These are phyloP conservation scores for Setaria italica DNA, from an alignment of 202 grass and related monocot species.

Conservation along the genomic window DNA sequence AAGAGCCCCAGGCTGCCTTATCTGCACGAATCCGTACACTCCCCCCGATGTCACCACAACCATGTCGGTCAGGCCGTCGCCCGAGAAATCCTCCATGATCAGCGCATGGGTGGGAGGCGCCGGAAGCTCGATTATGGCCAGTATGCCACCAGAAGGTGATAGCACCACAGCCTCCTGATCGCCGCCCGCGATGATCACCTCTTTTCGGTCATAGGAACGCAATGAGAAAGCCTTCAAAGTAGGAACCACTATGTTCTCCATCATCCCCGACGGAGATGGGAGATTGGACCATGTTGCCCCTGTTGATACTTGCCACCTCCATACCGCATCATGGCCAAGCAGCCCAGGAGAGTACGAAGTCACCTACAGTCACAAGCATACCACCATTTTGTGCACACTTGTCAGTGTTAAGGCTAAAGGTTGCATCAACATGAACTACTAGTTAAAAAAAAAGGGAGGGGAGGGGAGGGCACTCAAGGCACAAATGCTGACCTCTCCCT, in stretches of 20 bases:
- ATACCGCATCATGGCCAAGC: conserved; percentile 75
- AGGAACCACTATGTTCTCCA: conserved; percentile 81
- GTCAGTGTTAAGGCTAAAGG: neutral
- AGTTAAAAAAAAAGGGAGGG: no score
- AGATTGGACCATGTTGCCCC: conserved; percentile 95
- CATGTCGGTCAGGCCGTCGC: conserved; percentile 79
- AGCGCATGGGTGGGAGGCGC: conserved; percentile 68
- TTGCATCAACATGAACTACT: conserved; percentile 5
- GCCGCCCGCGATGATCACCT: conserved; percentile 73
- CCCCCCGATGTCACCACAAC: conserved; percentile 69
- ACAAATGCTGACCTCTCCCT: conserved; percentile 72
- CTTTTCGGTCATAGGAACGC: conserved; percentile 53
- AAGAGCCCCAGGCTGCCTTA: conserved; percentile 85
- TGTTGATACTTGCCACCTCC: conserved; percentile 92
- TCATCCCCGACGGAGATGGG: conserved; percentile 81
- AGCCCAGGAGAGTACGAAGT: conserved; percentile 81
- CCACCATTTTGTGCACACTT: neutral
- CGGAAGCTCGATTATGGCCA: conserved; percentile 72
- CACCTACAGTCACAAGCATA: conserved; percentile 57
- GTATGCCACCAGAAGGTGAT: conserved; percentile 68
- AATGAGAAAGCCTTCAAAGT: conserved; percentile 82
- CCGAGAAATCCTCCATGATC: conserved; percentile 79
- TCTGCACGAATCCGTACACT: conserved; percentile 82
- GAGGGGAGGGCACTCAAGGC: neutral
- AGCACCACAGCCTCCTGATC: conserved; percentile 89